Base-by-base conservation (phyloP, 441 rosid genomes). In the Gossypium gossypioides region DNA sequence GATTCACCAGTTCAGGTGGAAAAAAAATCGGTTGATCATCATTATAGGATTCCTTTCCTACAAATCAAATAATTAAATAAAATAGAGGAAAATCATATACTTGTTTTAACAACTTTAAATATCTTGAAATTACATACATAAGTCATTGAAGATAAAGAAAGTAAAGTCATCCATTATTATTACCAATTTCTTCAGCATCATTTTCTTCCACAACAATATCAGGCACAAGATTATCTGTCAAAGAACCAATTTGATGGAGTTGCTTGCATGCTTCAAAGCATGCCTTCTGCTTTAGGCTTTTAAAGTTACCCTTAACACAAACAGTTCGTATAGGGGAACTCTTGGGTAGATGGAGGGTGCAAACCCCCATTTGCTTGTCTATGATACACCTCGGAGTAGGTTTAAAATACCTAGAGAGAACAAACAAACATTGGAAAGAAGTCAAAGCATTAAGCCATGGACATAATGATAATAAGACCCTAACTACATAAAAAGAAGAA, bases 221-320 rank as follows among this genome's bases (percentile, higher is more conserved):
- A 55, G 97, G 99, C 73, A 96, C 86, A 74, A 92, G 96, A 77
- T 90, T 48, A 84, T 91, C 96, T 19, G 86, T 89, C 69, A 95
- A 83, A 76, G 96, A 90, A 55, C 96, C 93, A 83, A 75, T 71
- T 74, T 60, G 1, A 57, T 96, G 89, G 24, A 96, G 91, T 72
- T 85, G 75, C 79, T 82, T 87, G 89, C 98, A 92, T 34, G 97
- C 96, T 88, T 93, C 85, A 57, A 96, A 86, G 76, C 96, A 96
- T 58, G 85, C 93, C 80, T 75, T 84, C 81, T 88, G 86, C 86
- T 86, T 93, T 74, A 89, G 48, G 57, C 22, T 58, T 66, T 76
- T 87, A 42, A n/a, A 0, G 37, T 83, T 59, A 65, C 85, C 97
- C 13, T 82, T 62, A 21, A 81, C 86, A 29, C 2, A 6, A 60